Conservation (phyloP, 1,284 basidiomycete genomes). For the Apiotrichum siamense region DNA sequence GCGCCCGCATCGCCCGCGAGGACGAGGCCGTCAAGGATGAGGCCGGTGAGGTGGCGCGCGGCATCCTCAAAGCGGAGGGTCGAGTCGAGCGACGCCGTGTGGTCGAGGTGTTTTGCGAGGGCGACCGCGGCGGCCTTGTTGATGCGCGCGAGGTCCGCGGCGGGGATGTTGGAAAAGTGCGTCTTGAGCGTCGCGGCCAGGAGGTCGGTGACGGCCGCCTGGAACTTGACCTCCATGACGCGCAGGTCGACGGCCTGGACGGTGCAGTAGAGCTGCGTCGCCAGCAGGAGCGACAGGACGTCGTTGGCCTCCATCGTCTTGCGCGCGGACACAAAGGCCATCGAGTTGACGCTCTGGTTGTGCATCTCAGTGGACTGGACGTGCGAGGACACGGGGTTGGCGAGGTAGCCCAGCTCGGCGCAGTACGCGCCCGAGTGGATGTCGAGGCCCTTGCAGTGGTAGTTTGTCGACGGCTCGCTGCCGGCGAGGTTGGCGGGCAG, state of each 20-base stretch:
- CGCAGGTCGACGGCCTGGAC: slow-evolving; percentile 19
- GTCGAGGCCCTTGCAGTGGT: slow-evolving; percentile 24
- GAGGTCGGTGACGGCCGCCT: slow-evolving; percentile 8
- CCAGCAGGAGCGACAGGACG: slow-evolving; percentile 14
- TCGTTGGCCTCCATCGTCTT: slow-evolving; percentile 19
- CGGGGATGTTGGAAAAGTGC: slow-evolving; percentile 9
- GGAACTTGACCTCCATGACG: slow-evolving; percentile 13
- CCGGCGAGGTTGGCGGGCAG: slow-evolving; percentile 18
- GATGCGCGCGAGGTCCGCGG: slow-evolving; percentile 6
- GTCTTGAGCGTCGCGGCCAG: slow-evolving; percentile 6
- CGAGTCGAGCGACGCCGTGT: slow-evolving; percentile 14
- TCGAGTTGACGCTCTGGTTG: slow-evolving; percentile 20
- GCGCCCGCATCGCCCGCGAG: slow-evolving; percentile 1
- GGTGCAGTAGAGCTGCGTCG: slow-evolving; percentile 17
- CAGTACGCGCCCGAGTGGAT: slow-evolving; percentile 18
- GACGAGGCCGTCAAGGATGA: slow-evolving; percentile 11
- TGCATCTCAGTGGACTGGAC: slow-evolving; percentile 21
- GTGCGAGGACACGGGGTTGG: slow-evolving; percentile 17
- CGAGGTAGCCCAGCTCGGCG: slow-evolving; percentile 21
- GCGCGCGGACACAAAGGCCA: slow-evolving; percentile 15
- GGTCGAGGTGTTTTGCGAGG: slow-evolving; percentile 15
- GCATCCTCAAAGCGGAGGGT: slow-evolving; percentile 15
- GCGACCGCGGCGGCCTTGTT: slow-evolving; percentile 5
- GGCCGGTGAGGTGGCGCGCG: slow-evolving; percentile 10
- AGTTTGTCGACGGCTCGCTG: slow-evolving; percentile 17